phyloP scores from a whole-genome alignment of 2,329 filamentous ascomycete species.

The Pleomassaria siparia region DNA sequence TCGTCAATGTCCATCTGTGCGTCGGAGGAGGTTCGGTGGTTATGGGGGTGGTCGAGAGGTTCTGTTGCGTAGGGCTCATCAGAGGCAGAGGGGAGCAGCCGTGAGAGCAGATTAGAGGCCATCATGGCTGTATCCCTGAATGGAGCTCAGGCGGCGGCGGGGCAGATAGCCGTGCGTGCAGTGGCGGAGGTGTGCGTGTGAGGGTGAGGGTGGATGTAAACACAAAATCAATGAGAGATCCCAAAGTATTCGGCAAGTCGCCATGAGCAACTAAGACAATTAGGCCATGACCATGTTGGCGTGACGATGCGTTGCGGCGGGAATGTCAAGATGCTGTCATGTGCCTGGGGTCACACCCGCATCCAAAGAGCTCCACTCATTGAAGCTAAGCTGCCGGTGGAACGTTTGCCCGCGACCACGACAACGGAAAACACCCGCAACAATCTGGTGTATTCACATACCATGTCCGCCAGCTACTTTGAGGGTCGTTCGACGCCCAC shows the following conservation, averaged over 20 bases:
- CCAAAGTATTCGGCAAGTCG: constrained; percentile 6
- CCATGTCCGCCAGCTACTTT: constrained; percentile 36
- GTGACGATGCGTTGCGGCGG: constrained; percentile 7
- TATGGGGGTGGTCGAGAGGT: constrained; percentile 16
- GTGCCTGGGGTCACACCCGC: constrained; percentile 7
- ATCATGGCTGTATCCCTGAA: constrained; percentile 42
- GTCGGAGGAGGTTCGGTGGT: constrained; percentile 25
- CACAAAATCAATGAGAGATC: constrained; percentile 14
- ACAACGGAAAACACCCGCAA: constrained; percentile 2
- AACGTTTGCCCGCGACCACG: background rate
- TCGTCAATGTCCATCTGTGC: constrained; percentile 52
- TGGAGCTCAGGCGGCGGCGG: constrained; percentile 27
- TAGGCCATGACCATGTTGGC: constrained; percentile 12
- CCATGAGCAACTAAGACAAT: constrained; percentile 13
- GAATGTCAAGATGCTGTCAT: constrained; percentile 6
- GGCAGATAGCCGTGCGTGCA: constrained; percentile 18
- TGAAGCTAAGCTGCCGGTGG: constrained; percentile 7
- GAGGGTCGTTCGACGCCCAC: constrained; percentile 30
- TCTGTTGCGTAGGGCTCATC: constrained; percentile 52
- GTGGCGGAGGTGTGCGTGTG: constrained; percentile 7
- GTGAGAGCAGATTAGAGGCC: constrained; percentile 57
- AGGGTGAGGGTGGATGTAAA: constrained; percentile 9
- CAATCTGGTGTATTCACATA: constrained; percentile 1
- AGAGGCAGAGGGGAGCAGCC: constrained; percentile 52
- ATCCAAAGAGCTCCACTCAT: constrained; percentile 5